Evolutionary conservation across 2,329 filamentous ascomycete species (phyloP).

Genomic region (Alternaria solani): DNA sequence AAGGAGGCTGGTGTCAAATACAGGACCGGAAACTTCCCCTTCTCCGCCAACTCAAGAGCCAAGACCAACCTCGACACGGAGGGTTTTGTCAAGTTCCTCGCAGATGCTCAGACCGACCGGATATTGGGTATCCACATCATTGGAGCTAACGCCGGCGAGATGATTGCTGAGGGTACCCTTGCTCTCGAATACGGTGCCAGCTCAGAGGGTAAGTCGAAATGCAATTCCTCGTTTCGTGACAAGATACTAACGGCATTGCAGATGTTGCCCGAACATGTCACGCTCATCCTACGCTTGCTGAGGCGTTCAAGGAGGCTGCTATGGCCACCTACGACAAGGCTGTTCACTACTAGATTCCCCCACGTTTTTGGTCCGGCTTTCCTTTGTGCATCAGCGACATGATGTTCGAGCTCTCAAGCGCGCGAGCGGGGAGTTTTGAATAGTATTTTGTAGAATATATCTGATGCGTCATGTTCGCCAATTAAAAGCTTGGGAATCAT

Average conservation of each 20-base stretch:
- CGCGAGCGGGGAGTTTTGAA: constrained; percentile 48
- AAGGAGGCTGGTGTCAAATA: constrained; percentile 91
- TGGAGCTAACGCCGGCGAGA: constrained; percentile 94
- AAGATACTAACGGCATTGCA: constrained; percentile 27
- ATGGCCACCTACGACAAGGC: constrained; percentile 97
- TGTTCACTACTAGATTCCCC: constrained; percentile 78
- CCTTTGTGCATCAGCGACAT: constrained; percentile 47
- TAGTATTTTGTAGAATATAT: constrained; percentile 52
- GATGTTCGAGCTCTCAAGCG: constrained; percentile 43
- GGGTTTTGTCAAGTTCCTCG: constrained; percentile 95
- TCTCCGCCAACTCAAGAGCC: constrained; percentile 96
- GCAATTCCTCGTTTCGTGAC: background rate
- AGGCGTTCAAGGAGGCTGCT: constrained; percentile 99
- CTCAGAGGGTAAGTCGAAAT: constrained; percentile 77
- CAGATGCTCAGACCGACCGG: constrained; percentile 94
- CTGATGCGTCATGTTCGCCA: constrained; percentile 41
- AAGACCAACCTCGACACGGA: constrained; percentile 99
- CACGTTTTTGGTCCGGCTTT: constrained; percentile 34
- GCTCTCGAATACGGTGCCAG: constrained; percentile 96
- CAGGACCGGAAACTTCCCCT: constrained; percentile 93
- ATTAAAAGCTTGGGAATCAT: constrained; percentile 24
- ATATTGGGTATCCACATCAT: constrained; percentile 97
- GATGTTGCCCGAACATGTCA: constrained; percentile 78
- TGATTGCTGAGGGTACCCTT: constrained; percentile 97
- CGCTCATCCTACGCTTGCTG: constrained; percentile 92